These are phyloP conservation scores for Pseudotsuga menziesii DNA, from an alignment of 75 land plant species.

Conservation along the genomic window DNA sequence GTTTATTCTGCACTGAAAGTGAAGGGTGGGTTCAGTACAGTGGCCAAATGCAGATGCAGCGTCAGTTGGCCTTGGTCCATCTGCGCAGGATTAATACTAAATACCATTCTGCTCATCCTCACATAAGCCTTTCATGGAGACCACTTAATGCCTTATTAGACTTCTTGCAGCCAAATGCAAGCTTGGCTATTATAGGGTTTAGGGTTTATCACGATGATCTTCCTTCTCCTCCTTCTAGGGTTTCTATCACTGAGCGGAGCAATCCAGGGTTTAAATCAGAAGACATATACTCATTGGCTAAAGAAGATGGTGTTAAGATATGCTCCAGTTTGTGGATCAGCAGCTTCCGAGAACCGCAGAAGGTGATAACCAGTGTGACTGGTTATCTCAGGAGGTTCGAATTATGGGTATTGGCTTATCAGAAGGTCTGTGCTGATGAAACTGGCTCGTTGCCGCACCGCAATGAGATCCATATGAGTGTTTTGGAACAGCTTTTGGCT, in stretches of 20 bases:
- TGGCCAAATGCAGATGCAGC: too few relatives aligned
- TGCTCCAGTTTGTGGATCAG: slow-evolving; percentile 65
- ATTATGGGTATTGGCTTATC: slow-evolving; percentile 77
- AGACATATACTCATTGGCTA: slow-evolving; percentile 31
- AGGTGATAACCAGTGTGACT: slow-evolving; percentile 32
- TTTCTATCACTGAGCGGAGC: neutral
- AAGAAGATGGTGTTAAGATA: slow-evolving; percentile 49
- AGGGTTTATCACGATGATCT: slow-evolving; percentile 1
- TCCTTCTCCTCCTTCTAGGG: neutral
- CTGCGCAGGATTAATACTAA: too few relatives aligned
- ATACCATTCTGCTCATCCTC: too few relatives aligned
- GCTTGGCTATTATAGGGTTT: neutral
- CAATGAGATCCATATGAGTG: slow-evolving; percentile 25
- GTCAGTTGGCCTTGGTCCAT: too few relatives aligned
- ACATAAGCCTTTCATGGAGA: too few relatives aligned
- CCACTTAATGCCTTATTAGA: too few relatives aligned
- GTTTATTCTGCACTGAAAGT: too few relatives aligned
- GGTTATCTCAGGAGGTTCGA: slow-evolving; percentile 42
- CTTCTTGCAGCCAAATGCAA: too few relatives aligned
- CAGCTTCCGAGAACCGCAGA: slow-evolving; percentile 45
- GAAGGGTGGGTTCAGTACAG: too few relatives aligned
- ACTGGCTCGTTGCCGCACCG: slow-evolving; percentile 51
- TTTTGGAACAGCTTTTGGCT: slow-evolving; percentile 43
- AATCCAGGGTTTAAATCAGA: neutral
- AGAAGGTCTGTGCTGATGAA: slow-evolving; percentile 68